phyloP scores from a whole-genome alignment of 441 rosid species.

The Viola pubescens region DNA sequence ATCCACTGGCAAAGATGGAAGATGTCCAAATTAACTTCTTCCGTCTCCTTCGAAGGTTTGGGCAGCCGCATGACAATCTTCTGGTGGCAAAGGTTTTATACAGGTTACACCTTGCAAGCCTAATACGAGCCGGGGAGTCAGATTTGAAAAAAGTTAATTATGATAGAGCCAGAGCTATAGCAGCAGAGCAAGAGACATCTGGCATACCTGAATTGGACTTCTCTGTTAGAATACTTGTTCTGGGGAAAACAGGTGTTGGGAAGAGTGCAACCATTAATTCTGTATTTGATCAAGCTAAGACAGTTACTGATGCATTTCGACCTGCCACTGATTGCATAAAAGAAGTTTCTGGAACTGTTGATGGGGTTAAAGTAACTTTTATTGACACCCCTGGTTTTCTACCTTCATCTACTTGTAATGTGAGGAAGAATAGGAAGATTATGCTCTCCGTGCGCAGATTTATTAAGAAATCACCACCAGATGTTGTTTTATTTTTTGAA shows the following conservation, averaged over 20 bases:
- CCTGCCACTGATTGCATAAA: slow-evolving; percentile 58
- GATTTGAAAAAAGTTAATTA: slow-evolving; percentile 44
- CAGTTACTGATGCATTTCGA: slow-evolving; percentile 64
- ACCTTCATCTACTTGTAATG: slow-evolving; percentile 40
- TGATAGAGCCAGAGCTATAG: slow-evolving; percentile 44
- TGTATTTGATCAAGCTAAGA: slow-evolving; percentile 60
- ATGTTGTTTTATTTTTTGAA: slow-evolving; percentile 69
- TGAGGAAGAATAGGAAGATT: slow-evolving; percentile 64
- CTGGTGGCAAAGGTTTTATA: slow-evolving; percentile 75
- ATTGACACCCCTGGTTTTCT: slow-evolving; percentile 88
- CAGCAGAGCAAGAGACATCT: slow-evolving; percentile 65
- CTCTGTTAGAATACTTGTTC: slow-evolving; percentile 62
- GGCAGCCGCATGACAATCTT: slow-evolving; percentile 51
- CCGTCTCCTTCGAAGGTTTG: slow-evolving; percentile 58
- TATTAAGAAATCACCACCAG: slow-evolving; percentile 70
- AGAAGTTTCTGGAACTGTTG: slow-evolving; percentile 61
- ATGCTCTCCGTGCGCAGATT: slow-evolving; percentile 60
- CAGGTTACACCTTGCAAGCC: slow-evolving; percentile 64
- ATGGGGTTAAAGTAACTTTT: slow-evolving; percentile 66
- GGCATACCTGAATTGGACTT: slow-evolving; percentile 61
- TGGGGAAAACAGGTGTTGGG: slow-evolving; percentile 93
- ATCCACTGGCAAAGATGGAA: slow-evolving; percentile 52
- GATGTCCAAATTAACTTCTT: slow-evolving; percentile 64
- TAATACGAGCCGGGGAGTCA: slow-evolving; percentile 66
- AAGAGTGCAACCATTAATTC: slow-evolving; percentile 97